A percentile compares a stretch with the other conserved stretches of the same genome.
Evolutionary conservation across 2,329 filamentous ascomycete species (phyloP).

Genomic region (Eutypa lata): DNA sequence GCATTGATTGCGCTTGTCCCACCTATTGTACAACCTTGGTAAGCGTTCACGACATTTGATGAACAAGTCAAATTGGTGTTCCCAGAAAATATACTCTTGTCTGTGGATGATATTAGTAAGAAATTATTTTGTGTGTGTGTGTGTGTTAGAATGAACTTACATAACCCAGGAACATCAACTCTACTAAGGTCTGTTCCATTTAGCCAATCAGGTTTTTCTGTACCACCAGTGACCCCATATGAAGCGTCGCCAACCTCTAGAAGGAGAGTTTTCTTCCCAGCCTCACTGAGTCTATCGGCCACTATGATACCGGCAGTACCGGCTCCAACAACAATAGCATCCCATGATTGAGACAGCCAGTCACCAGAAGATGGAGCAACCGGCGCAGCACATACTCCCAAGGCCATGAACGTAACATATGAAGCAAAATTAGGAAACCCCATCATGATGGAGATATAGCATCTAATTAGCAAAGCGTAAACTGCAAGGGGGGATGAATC

Average conservation of each 20-base stretch:
- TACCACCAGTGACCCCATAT: conserved; percentile 45
- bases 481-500: too few species aligned
- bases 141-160: conserved; percentile 22
- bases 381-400: conserved; percentile 12
- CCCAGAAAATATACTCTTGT: conserved; percentile 47
- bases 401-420: conserved; percentile 7
- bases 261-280: conserved; percentile 48
- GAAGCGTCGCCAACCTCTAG: conserved; percentile 50
- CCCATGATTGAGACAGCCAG: conserved; percentile 27
- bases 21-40: conserved; percentile 48
- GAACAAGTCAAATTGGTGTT: conserved; percentile 38
- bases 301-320: conserved; percentile 52
- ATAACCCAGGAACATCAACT: conserved; percentile 52
- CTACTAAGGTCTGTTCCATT: conserved; percentile 43
- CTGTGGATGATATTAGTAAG: conserved; percentile 13
- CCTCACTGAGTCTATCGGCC: conserved; percentile 48
- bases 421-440: conserved; percentile 7
- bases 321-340: conserved; percentile 44
- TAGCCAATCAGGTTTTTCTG: conserved; percentile 46
- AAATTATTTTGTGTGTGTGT: not conserved
- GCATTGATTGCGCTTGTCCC: conserved; percentile 53
- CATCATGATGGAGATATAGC: conserved; percentile 7
- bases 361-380: conserved; percentile 3
- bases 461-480: too few species aligned
- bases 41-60: conserved; percentile 37